A percentile compares a stretch with the other conserved stretches of the same genome.
Evolutionary conservation across 805 yeast species (phyloP).

Genomic region (Kodamaea sagamina): DNA sequence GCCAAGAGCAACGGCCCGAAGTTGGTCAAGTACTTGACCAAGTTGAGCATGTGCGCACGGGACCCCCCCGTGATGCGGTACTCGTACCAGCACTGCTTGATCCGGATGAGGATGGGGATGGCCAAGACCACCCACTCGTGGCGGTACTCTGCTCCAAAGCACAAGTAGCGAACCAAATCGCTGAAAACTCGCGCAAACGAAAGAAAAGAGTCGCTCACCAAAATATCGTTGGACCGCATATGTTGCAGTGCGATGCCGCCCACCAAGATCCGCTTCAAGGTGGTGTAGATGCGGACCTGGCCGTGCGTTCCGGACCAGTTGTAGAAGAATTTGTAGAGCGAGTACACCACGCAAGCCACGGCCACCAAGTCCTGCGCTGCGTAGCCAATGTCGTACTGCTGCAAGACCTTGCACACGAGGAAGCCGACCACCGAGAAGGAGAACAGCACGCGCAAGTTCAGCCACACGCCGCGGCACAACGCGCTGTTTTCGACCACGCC

Average conservation of each 20-base stretch:
- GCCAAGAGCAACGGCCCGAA: slow-evolving; percentile 35
- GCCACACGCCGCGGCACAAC: slow-evolving; percentile 37
- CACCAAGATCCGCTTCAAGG: slow-evolving; percentile 51
- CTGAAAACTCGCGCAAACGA: slow-evolving; percentile 77
- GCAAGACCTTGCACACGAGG: slow-evolving; percentile 21
- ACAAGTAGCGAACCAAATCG: slow-evolving; percentile 46
- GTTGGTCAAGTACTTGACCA: slow-evolving; percentile 71
- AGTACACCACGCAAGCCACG: slow-evolving; percentile 10
- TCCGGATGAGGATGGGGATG: slow-evolving; percentile 73
- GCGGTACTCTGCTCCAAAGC: slow-evolving; percentile 41
- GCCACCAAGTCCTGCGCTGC: slow-evolving; percentile 19
- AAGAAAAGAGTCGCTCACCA: slow-evolving; percentile 81
- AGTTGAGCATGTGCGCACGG: slow-evolving; percentile 63
- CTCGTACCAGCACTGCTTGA: slow-evolving; percentile 81
- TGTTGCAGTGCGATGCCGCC: slow-evolving; percentile 62
- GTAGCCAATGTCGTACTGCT: slow-evolving; percentile 30
- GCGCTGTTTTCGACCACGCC: slow-evolving; percentile 32
- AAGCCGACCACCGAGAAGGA: slow-evolving; percentile 26
- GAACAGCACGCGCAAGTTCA: slow-evolving; percentile 30
- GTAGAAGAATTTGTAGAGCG: slow-evolving; percentile 31
- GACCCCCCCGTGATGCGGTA: slow-evolving; percentile 51
- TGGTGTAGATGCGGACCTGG: slow-evolving; percentile 45
- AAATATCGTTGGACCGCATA: slow-evolving; percentile 73
- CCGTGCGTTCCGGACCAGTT: slow-evolving; percentile 38
- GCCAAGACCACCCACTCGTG: slow-evolving; percentile 36